Evolutionary conservation across 2,329 filamentous ascomycete species (phyloP), one percentile per base, ranked within the genome.

Genomic region (Fusarium mundagurra): DNA sequence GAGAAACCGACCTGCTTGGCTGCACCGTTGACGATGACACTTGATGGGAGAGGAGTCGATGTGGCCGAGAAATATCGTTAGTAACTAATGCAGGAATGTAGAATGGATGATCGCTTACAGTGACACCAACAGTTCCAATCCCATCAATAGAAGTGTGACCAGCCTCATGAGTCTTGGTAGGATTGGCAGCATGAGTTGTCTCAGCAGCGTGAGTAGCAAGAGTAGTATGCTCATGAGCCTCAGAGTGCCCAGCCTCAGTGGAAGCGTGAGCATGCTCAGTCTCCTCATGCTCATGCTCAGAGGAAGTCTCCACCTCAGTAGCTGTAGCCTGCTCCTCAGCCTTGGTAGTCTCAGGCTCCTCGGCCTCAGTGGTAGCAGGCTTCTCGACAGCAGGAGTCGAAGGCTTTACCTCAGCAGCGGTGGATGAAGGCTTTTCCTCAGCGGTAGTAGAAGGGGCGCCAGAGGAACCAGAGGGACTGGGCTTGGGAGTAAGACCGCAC

Each of bases 401-500:
- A 8, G 69, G 48, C 53, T 70, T 39, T 2, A 39, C 45, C 9
- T n/a, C 63, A 8, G 53, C 55, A 12, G 58, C 51, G 11, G 51
- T 55, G 11, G 51, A n/a, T 10, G 51, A 55, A 29, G 51, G 51
- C 24, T 55, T 29, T 0, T 3, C 51, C 24, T 55, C 51, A 8
- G 51, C 31, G 9, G 67, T 20, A 18, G 60, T 69, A 5, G 71
- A 59, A 9, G 53, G 27, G 48, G 68, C 64, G 1, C 43, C 51
- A 24, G 51, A 48, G n/a, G 59, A 62, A 2, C 74, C 74, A 27
- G 74, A 76, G 9, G 74, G 57, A 5, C 63, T 76, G 6, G 74
- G 74, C 14, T 66, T 45, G 6, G 74, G 71, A 3, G 71, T 71
- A 9, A 76, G 66, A 7, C 77, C 78, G 38, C 83, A 85, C 12